Percentiles rank a stretch among this genome's conserved stretches.
Conservation (phyloP, 371 early-diverging fungal species). For the Blakeslea trispora region DNA sequence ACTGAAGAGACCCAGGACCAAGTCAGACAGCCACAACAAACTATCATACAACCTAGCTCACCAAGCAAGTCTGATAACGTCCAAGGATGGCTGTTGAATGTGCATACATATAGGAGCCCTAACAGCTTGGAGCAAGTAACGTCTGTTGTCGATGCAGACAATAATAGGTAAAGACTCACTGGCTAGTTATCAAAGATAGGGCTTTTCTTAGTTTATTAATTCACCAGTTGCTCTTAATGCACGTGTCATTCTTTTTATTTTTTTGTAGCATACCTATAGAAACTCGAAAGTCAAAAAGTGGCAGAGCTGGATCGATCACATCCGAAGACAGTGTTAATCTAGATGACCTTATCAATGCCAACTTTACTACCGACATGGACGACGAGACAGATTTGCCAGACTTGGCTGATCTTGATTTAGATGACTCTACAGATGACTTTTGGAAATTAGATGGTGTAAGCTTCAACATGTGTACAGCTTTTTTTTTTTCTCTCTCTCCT, state of each 20-base stretch:
- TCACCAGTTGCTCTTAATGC: too few species aligned
- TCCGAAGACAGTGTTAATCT: constrained; percentile 39
- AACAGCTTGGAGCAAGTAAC: neutral
- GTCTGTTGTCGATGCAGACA: constrained; percentile 29
- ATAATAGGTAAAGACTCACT: constrained; percentile 28
- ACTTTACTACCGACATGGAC: constrained; percentile 34
- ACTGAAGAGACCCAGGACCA: neutral
- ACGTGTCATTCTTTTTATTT: neutral
- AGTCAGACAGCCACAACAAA: constrained; percentile 2
- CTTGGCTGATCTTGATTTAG: constrained; percentile 30
- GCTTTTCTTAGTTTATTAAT: too few species aligned
- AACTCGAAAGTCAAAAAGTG: constrained; percentile 2
- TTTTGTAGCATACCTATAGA: constrained; percentile 24
- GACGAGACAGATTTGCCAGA: constrained; percentile 33
- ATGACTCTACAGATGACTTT: constrained; percentile 36
- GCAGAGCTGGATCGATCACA: constrained; percentile 28
- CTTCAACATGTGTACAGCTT: too few species aligned
- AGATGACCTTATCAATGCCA: constrained; percentile 36
- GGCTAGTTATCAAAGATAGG: too few species aligned
- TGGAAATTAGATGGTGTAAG: constrained; percentile 28
- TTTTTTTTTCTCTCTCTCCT: neutral
- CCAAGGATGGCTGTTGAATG: constrained; percentile 31
- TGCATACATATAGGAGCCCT: constrained; percentile 17
- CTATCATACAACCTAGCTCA: neutral
- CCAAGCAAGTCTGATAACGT: constrained; percentile 23